These are phyloP conservation scores for Solanum pennellii DNA, from an alignment of 257 asterid species.

Conservation along the genomic window DNA sequence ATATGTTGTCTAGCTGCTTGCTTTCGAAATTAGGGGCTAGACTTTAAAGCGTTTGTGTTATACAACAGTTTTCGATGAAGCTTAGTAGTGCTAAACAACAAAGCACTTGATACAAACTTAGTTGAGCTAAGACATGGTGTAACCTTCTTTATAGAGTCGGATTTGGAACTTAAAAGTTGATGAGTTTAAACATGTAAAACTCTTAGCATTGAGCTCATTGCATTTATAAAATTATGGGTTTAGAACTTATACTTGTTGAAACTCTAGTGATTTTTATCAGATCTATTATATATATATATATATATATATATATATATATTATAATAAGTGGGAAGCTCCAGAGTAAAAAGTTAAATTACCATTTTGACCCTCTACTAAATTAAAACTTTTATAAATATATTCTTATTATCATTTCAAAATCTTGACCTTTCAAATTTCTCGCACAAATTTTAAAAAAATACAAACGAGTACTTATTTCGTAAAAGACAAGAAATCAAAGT, in stretches of 20 bases:
- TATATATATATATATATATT: too few species aligned
- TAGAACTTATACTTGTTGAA: background rate
- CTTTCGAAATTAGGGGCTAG: background rate
- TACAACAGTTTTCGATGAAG: background rate
- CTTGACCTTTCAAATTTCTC: too few species aligned
- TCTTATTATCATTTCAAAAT: too few species aligned
- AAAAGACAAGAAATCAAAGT: too few species aligned
- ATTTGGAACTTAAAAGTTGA: background rate
- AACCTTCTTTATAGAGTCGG: background rate
- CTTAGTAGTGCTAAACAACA: background rate
- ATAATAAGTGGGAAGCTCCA: too few species aligned
- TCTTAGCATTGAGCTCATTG: background rate
- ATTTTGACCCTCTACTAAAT: too few species aligned
- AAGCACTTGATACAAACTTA: background rate
- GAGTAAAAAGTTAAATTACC: too few species aligned
- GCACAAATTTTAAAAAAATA: too few species aligned
- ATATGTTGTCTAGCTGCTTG: background rate
- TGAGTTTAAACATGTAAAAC: background rate
- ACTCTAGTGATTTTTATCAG: background rate
- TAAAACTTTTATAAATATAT: too few species aligned
- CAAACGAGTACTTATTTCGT: too few species aligned
- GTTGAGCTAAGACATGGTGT: background rate
- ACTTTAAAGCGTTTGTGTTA: background rate
- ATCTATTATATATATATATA: background rate
- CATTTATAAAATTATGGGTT: background rate